Conservation (phyloP, 768 basidiomycete species). For the Termitomyces sp. region DNA sequence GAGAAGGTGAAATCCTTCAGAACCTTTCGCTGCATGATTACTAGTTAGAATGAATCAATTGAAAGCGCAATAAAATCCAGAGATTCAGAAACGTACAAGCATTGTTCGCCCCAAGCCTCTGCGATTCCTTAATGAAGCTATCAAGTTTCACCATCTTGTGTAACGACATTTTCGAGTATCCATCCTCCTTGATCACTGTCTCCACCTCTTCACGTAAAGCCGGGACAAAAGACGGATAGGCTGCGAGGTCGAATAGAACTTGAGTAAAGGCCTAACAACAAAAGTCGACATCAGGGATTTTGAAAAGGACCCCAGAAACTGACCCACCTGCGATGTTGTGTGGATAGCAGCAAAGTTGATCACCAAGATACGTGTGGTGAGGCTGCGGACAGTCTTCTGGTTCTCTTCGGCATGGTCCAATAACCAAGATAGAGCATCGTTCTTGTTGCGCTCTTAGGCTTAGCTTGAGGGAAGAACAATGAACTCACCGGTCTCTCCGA, state of each 20-base stretch:
- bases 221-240: constrained; percentile 25
- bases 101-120: constrained; percentile 22
- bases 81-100: constrained; percentile 19
- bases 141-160: constrained; percentile 39
- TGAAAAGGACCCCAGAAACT: background rate
- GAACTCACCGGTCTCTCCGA: constrained; percentile 25
- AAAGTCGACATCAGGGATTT: background rate
- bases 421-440: constrained; percentile 26
- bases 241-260: constrained; percentile 32
- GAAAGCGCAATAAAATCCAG: background rate
- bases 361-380: constrained; percentile 19
- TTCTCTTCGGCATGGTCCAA: constrained; percentile 22
- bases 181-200: constrained; percentile 28
- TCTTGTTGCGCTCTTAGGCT: constrained; percentile 10
- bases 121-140: constrained; percentile 41
- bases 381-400: constrained; percentile 13
- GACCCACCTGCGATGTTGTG: constrained; percentile 21
- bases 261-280: constrained; percentile 30
- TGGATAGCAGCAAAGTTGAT: constrained; percentile 29
- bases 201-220: constrained; percentile 39
- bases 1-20: constrained; percentile 22
- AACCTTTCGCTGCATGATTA: constrained; percentile 16
- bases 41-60: background rate
- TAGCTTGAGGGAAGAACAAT: background rate
- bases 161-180: constrained; percentile 32